Base-by-base conservation (phyloP, 441 rosid genomes). In the Mallotus japonicus region DNA sequence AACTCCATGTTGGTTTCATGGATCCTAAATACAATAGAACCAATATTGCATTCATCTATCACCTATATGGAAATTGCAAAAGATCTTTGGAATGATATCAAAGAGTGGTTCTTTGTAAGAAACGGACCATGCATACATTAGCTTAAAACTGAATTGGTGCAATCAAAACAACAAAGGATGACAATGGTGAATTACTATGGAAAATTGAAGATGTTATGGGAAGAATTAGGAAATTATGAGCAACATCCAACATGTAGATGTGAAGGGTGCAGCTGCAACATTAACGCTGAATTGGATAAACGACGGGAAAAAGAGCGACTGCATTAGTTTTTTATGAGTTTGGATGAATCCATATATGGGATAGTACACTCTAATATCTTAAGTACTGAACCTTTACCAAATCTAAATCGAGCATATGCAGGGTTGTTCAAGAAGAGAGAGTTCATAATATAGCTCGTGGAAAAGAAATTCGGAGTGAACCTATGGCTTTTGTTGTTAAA, bases 11-110 rank as follows among this genome's bases (percentile, higher is more conserved):
- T 69, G 28, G 4, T 69, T 5, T 70, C 73, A 0, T 56, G 51
- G 56, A 24, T 78, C 8, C 70, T 3, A 74, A 74, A 44, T 2
- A 70, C 62, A 6, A 74, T 78, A 1, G 76, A 75, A 58, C 59
- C 62, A 0, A 28, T 62, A 1, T 14, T 78, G 3, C 40, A 50
- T 4, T 75, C 69, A 0, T 70, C 69, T 11, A 59, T 78, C 7
- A 6, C 28, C 28, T 24, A 24, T 24, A 24, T 24, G 28, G 28
- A 24, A 24, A 24, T 24, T 24, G 28, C 28, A 24, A 24, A 24
- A 24, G 28, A 24, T 24, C 28, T 24, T 24, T 24, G 28, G 28
- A 24, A 24, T 24, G 78, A 78, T 24, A 64, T 74, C 8, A 59
- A 28, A 28, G 7, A 69, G 0, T 0, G 55, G 6, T 78, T 78